Conservation (phyloP, 176 grass and related monocot species). For the Cenchrus fungigraminus region DNA sequence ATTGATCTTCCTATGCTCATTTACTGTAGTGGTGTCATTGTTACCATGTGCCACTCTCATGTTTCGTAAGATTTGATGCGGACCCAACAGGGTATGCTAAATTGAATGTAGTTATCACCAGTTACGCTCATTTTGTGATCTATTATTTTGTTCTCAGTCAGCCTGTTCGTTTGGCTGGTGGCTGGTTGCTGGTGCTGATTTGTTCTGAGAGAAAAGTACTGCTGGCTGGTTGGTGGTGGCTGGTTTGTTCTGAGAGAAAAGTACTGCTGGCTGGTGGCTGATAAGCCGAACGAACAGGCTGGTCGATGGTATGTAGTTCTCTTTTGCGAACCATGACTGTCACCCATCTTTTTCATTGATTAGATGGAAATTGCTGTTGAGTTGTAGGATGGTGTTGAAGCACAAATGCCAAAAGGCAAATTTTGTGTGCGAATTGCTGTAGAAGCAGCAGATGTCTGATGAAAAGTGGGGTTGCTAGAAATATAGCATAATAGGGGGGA, state of each 20-base stretch:
- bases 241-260: too few relatives aligned
- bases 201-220: too few relatives aligned
- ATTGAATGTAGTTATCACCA: not conserved
- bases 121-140: not conserved
- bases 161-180: too few relatives aligned
- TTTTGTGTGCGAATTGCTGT: not conserved
- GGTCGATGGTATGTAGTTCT: not conserved
- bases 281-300: too few relatives aligned
- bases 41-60: not conserved
- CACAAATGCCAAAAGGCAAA: not conserved
- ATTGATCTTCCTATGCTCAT: not conserved
- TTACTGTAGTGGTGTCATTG: not conserved
- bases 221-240: too few relatives aligned
- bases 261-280: too few relatives aligned
- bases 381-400: not conserved
- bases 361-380: not conserved
- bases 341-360: not conserved
- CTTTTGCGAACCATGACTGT: not conserved
- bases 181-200: too few relatives aligned
- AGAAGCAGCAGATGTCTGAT: not conserved
- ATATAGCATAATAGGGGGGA: not conserved
- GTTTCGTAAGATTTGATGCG: not conserved
- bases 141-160: too few relatives aligned
- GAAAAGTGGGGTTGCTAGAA: not conserved
- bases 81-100: not conserved